These are phyloP conservation scores for Colletotrichum tabaci DNA, from an alignment of 2,329 filamentous ascomycete species.

Conservation along the genomic window DNA sequence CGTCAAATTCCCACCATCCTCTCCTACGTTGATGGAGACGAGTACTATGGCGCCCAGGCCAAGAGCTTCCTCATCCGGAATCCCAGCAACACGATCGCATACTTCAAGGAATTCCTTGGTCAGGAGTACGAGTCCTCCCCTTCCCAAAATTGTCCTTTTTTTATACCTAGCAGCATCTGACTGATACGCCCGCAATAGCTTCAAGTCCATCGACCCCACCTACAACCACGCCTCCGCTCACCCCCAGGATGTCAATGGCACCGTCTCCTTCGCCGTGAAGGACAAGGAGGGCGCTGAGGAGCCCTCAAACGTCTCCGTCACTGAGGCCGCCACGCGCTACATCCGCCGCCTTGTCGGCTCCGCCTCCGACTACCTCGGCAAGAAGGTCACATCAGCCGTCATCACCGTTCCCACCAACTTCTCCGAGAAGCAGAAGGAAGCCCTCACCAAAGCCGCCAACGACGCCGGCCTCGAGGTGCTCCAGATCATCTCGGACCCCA, in stretches of 20 bases:
- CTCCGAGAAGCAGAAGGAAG: conserved; percentile 86
- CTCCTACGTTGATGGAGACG: conserved; percentile 95
- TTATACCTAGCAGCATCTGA: conserved; percentile 26
- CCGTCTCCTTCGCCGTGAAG: conserved; percentile 85
- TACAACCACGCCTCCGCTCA: conserved; percentile 95
- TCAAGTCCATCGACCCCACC: conserved; percentile 96
- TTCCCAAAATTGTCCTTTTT: background rate
- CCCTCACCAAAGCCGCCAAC: conserved; percentile 82
- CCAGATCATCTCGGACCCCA: conserved; percentile 92
- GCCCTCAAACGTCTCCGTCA: conserved; percentile 79
- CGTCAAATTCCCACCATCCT: conserved; percentile 96
- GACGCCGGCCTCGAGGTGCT: conserved; percentile 89
- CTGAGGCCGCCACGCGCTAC: conserved; percentile 88
- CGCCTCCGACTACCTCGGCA: conserved; percentile 93
- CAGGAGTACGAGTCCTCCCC: conserved; percentile 78
- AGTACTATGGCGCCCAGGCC: conserved; percentile 96
- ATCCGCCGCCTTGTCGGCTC: conserved; percentile 85
- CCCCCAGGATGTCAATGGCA: conserved; percentile 80
- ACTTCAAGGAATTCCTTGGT: conserved; percentile 95
- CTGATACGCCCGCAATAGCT: conserved; percentile 62
- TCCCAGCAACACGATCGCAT: conserved; percentile 91
- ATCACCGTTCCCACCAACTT: conserved; percentile 96
- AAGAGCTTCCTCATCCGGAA: conserved; percentile 96
- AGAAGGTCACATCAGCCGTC: conserved; percentile 94
- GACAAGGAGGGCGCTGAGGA: conserved; percentile 78